Percentiles rank a stretch among this genome's conserved stretches.
Evolutionary conservation across 495 filamentous ascomycete genomes (phyloP).

Genomic region (Aspergillus saccharolyticus): DNA sequence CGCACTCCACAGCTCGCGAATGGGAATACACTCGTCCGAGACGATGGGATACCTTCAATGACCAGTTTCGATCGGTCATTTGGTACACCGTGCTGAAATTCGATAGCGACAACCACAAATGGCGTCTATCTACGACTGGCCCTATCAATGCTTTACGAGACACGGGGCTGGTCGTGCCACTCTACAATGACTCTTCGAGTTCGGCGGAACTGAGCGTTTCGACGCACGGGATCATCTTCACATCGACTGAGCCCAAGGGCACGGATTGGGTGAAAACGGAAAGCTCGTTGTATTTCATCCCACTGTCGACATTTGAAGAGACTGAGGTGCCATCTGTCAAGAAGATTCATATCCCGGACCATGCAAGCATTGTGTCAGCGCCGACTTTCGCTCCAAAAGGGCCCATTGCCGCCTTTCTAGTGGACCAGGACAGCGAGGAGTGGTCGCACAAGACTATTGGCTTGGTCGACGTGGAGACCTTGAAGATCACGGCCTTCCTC

Average conservation of each 20-base stretch:
- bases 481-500: neutral
- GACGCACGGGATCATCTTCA: neutral
- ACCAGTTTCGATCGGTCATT: neutral
- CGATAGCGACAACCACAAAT: neutral
- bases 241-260: neutral
- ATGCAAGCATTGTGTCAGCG: neutral
- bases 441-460: constrained; percentile 1
- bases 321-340: neutral
- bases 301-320: neutral
- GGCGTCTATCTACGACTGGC: neutral
- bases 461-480: neutral
- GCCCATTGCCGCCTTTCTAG: neutral
- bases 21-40: neutral
- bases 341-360: neutral
- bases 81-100: neutral
- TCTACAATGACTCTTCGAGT: neutral
- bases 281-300: neutral
- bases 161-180: neutral
- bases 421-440: neutral
- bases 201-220: neutral
- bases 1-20: neutral
- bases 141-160: constrained; percentile 1
- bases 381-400: neutral
- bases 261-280: neutral
- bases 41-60: neutral